Evolutionary conservation across 2,329 filamentous ascomycete species (phyloP), one percentile per base, ranked within the genome.

Genomic region (Emergomyces africanus): DNA sequence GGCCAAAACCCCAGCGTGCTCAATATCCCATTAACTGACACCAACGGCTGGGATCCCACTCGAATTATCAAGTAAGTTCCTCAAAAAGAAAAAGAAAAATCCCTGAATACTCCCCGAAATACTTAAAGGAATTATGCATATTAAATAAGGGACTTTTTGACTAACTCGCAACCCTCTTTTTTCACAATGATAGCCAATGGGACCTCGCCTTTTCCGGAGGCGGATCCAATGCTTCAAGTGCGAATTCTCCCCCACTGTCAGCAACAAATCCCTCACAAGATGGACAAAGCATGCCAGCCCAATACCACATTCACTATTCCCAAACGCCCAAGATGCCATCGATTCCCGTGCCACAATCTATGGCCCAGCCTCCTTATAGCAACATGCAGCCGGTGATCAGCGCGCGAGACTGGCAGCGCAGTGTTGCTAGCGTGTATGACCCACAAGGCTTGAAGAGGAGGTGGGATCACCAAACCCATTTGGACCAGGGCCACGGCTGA

Each of bases 151-250:
- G n/a, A 41, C 12, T 3, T 28, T 41, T 18, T 41, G 33, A 41
- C 51, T 54, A 41, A 54, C 51, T 10, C 9, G 20, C 12, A 0
- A 18, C 28, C 48, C 25, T 20, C 3, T 3, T 42, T n/a, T 48
- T 55, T 55, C 41, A 23, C 37, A 25, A 35, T 28, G 23, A 55
- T 68, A 95, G 91, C 73, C 90, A 96, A 78, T 97, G 92, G 91
- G 91, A 95, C 74, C 86, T 88, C 69, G 91, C 92, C 64, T 97
- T 96, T 77, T 89, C 90, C 78, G 88, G 86, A 72, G 84, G 83
- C 61, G 74, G 77, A 65, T 72, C 74, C 12, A 68, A 66, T 57
- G 58, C 71, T 59, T 58, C 71, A 58, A 73, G 74, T 66, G 61
- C 73, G 53, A 72, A 72, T 63, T 76, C 70, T 15, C 72, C 75